phyloP scores from a whole-genome alignment of 768 basidiomycete species.

The Hypholoma fasciculare region DNA sequence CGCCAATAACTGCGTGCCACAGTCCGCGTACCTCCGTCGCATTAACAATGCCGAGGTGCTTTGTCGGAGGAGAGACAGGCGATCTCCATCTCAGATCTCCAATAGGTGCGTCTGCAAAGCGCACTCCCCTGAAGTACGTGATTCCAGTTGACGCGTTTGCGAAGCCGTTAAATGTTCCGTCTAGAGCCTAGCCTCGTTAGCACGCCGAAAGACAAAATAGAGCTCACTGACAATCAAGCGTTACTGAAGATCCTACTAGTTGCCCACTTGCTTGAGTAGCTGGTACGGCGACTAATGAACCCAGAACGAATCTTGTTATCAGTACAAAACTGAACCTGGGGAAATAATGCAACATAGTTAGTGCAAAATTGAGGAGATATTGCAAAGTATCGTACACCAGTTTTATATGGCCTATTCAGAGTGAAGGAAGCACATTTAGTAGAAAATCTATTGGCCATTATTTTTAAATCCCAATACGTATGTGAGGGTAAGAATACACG shows the following conservation, averaged over 20 bases:
- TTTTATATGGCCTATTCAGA: no score
- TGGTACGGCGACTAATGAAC: background rate
- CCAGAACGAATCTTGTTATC: no score
- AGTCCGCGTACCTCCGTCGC: slow-evolving; percentile 30
- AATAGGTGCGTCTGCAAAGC: slow-evolving; percentile 42
- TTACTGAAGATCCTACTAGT: background rate
- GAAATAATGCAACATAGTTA: no score
- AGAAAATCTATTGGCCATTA: no score
- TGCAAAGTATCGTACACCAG: no score
- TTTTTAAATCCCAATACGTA: no score
- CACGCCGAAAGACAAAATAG: no score
- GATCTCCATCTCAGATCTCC: slow-evolving; percentile 41
- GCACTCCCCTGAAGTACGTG: slow-evolving; percentile 39
- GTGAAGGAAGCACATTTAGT: no score
- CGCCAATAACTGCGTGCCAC: background rate
- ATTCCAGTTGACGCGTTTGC: slow-evolving; percentile 29
- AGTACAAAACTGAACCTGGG: no score
- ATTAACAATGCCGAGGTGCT: slow-evolving; percentile 34
- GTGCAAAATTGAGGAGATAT: no score
- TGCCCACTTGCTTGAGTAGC: background rate
- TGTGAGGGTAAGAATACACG: no score
- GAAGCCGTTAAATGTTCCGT: slow-evolving; percentile 37
- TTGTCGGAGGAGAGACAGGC: slow-evolving; percentile 37
- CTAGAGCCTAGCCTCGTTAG: slow-evolving; percentile 16
- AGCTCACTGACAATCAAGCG: background rate